Base-by-base conservation (phyloP, 306 rosid species). In the Vachellia collinsii region DNA sequence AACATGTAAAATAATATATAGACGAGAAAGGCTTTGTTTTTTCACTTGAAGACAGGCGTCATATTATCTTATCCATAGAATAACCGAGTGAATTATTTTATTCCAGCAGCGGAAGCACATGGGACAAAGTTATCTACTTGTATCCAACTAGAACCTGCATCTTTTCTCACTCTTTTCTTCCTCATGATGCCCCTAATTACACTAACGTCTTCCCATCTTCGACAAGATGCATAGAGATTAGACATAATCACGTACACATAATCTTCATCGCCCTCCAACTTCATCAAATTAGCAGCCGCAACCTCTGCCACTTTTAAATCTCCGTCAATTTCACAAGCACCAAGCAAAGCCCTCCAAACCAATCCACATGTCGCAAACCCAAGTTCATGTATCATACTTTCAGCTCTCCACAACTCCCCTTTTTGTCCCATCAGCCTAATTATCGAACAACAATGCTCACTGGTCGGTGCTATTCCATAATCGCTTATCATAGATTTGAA, bases 311-410 rank as follows among this genome's bases (percentile, higher is more conserved):
- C 72, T 38, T 75, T 76, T 61, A 89, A 76, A 70, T 86, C 93
- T 62, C 44, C 78, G 48, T 67, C 83, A 37, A 66, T 70, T 56
- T 59, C 94, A 72, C 92, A 91, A 82, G 92, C 88, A 19, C 89
- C 89, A n/a, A 88, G 86, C 86, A 93, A 80, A 46, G 93, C 90
- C 85, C 94, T 85, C 97, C 92, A 91, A 74, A 77, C 94, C 64
- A 82, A 77, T 43, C 85, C 89, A 78, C 72, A 58, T 14, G 88
- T 83, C 80, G 84, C 89, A 81, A 86, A 86, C 53, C 93, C 97
- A 72, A 86, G 79, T 63, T 88, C 87, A n/a, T 77, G 80, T 46
- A 91, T 87, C 85, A 88, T 65, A 80, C 72, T 83, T 66, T 75
- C 81, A 20, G 88, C 89, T 77, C 86, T 83, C 86, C 82, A 47